Evolutionary conservation across 225 moss, liverwort and hornwort genomes (phyloP), one percentile per base, ranked within the genome.

Genomic region (Marchantia paleacea): DNA sequence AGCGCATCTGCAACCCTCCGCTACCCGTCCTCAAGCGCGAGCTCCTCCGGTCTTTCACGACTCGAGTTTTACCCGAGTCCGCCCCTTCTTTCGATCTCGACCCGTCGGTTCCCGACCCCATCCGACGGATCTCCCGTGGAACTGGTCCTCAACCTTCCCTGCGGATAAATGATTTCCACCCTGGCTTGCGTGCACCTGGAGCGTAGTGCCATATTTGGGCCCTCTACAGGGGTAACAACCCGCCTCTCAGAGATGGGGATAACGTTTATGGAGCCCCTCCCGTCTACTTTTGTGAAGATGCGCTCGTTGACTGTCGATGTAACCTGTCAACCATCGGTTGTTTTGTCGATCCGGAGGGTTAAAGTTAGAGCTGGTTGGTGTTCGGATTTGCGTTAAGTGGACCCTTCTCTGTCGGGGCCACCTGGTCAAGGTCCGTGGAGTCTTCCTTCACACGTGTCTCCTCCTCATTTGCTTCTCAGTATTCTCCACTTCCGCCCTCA

Each of bases 131-230:
- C 47, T 48, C 69, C 28, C 7, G 29, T 29, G 28, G 66, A 66
- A 66, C 66, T 66, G 28, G 26, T 66, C 66, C 29, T 29, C 12
- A 70, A 22, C 47, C 48, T 70, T 47, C 69, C 39, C 19, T 39
- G 16, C 18, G 47, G 47, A 49, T 70, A 70, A 70, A 6, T 70
- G 68, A 29, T 29, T 68, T 68, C 13, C 68, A 68, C 68, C 68
- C 30, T 68, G 69, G 48, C 69, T 70, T 70, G 69, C 69, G 69
- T 70, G 47, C 69, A 39, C 47, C 69, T 70, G 68, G 68, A 68
- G 30, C 14, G 29, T 29, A 6, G 30, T 13, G 30, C 68, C 68
- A 29, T 16, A 22, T 16, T 68, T 31, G 28, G 68, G 31, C 29
- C 68, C 10, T 49, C 7, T 70, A 70, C 11, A 70, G 47, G 39